These are phyloP conservation scores for Striga hermonthica DNA, from an alignment of 305 asterid species.

Conservation along the genomic window DNA sequence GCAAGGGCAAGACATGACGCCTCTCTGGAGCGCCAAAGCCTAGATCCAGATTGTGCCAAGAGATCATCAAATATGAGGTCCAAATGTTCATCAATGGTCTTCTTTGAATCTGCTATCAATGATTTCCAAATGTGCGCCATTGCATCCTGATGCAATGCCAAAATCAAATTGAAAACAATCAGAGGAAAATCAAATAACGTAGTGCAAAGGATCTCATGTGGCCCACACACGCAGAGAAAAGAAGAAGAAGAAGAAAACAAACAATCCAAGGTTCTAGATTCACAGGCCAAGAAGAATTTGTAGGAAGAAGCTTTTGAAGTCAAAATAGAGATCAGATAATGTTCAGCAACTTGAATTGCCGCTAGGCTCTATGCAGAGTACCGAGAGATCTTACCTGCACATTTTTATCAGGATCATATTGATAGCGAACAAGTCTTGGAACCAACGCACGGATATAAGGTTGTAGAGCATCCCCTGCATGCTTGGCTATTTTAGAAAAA, in stretches of 20 bases:
- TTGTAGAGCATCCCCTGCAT: slow-evolving; percentile 94
- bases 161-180: slow-evolving; percentile 34
- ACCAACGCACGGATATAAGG: slow-evolving; percentile 80
- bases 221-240: slow-evolving; percentile 26
- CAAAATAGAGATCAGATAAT: slow-evolving; percentile 14
- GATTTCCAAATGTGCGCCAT: slow-evolving; percentile 98
- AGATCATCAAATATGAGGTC: slow-evolving; percentile 84
- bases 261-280: slow-evolving; percentile 7
- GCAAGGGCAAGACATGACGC: slow-evolving; percentile 99
- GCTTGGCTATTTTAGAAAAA: slow-evolving; percentile 97
- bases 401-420: slow-evolving; percentile 98
- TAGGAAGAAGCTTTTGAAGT: slow-evolving; percentile 14
- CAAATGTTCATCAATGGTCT: slow-evolving; percentile 83
- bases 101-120: slow-evolving; percentile 80
- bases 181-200: slow-evolving; percentile 12
- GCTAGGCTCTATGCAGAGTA: slow-evolving; percentile 26
- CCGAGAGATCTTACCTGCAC: slow-evolving; percentile 67
- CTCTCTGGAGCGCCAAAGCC: slow-evolving; percentile 99
- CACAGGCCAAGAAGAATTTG: slow-evolving; percentile 15
- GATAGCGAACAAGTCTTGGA: slow-evolving; percentile 95
- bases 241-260: slow-evolving; percentile 24
- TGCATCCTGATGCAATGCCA: slow-evolving; percentile 70
- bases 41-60: slow-evolving; percentile 85
- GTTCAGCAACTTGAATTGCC: slow-evolving; percentile 21
- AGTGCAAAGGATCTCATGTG: slow-evolving; percentile 17